Evolutionary conservation across 2,329 filamentous ascomycete genomes (phyloP).

Genomic region (Xylaria sp.): DNA sequence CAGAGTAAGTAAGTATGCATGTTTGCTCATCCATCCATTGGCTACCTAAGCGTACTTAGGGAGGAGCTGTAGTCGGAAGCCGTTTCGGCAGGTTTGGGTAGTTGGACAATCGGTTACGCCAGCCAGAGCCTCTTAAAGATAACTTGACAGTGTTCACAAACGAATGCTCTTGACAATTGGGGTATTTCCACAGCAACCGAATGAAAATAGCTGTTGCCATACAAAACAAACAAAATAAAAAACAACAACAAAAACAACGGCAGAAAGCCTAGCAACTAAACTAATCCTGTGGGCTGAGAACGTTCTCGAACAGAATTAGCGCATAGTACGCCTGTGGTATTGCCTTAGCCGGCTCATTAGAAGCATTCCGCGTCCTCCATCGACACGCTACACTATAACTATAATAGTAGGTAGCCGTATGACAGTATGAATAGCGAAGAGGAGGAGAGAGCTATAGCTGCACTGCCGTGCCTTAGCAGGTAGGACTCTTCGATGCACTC

Average conservation of each 20-base stretch:
- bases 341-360: background rate
- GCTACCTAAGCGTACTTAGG: no score
- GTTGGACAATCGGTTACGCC: background rate
- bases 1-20: background rate
- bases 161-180: background rate
- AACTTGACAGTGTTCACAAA: background rate
- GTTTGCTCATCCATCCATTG: background rate
- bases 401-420: background rate
- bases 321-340: background rate
- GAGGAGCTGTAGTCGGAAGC: background rate
- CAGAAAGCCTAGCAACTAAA: background rate
- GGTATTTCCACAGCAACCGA: slow-evolving; percentile 4
- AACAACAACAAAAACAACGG: background rate
- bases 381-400: background rate
- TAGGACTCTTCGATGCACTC: slow-evolving; percentile 6
- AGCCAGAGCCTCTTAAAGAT: background rate
- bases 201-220: background rate
- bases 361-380: background rate
- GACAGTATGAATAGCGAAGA: background rate
- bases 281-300: slow-evolving; percentile 1
- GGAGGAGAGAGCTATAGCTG: background rate
- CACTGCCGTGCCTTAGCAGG: background rate
- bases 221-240: background rate
- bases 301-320: slow-evolving; percentile 7
- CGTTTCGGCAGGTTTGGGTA: background rate